Percentiles rank a stretch among this genome's conserved stretches.
Evolutionary conservation across 2,329 filamentous ascomycete species (phyloP).

Genomic region (Botrytis deweyae): DNA sequence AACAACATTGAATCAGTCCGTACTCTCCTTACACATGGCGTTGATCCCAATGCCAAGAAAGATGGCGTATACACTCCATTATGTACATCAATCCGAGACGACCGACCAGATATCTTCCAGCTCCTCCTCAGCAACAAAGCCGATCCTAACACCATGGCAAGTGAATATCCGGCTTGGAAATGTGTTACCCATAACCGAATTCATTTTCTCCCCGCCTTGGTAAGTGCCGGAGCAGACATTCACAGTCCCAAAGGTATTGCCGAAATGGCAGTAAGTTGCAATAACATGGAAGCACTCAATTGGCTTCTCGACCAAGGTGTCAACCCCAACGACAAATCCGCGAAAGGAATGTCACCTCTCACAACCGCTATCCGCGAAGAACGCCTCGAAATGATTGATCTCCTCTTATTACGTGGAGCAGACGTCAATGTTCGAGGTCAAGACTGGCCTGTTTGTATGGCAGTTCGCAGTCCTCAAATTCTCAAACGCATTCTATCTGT

Average conservation of each 20-base stretch:
- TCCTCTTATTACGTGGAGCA: constrained; percentile 57
- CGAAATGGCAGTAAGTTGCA: constrained; percentile 61
- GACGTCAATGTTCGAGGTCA: constrained; percentile 63
- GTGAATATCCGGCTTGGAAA: constrained; percentile 67
- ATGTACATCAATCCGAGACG: constrained; percentile 67
- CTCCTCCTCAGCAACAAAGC: constrained; percentile 55
- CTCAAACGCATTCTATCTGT: constrained; percentile 58
- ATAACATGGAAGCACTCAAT: constrained; percentile 59
- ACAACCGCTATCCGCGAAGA: constrained; percentile 65
- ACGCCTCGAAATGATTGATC: constrained; percentile 57
- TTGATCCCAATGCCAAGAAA: constrained; percentile 61
- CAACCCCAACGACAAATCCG: constrained; percentile 58
- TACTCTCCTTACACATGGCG: constrained; percentile 56
- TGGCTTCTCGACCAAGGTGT: constrained; percentile 62
- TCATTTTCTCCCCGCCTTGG: constrained; percentile 58
- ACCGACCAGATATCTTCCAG: constrained; percentile 59
- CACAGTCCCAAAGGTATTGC: constrained; percentile 62
- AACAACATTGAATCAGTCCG: constrained; percentile 63
- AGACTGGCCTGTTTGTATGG: constrained; percentile 71
- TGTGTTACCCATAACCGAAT: constrained; percentile 65
- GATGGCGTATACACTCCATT: constrained; percentile 68
- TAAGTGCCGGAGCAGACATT: constrained; percentile 60
- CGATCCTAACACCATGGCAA: constrained; percentile 54
- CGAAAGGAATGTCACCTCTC: constrained; percentile 59
- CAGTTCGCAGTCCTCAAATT: constrained; percentile 59